A percentile compares a stretch with the other conserved stretches of the same genome.
phyloP scores from a whole-genome alignment of 148 eudicot genomes.

The Persicaria tinctoria region DNA sequence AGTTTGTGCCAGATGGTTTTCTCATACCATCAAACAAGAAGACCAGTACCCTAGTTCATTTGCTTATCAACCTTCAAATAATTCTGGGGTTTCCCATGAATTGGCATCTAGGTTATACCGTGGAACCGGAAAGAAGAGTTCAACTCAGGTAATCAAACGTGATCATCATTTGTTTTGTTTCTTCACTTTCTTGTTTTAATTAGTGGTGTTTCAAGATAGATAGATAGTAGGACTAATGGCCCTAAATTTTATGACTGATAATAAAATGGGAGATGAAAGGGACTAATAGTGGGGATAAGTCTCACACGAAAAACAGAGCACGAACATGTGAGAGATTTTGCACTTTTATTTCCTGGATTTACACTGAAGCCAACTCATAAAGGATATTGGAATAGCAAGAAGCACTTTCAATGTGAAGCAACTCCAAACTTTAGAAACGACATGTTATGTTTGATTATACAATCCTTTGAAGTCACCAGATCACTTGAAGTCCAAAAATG shows the following conservation, averaged over 20 bases:
- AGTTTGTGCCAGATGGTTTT: constrained; percentile 94
- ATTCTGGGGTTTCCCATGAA: constrained; percentile 26
- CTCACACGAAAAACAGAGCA: no score
- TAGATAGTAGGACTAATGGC: background rate
- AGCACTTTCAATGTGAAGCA: no score
- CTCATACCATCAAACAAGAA: constrained; percentile 44
- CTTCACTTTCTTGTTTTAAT: background rate
- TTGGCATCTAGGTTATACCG: constrained; percentile 17
- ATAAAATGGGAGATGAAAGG: no score
- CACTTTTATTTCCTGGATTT: no score
- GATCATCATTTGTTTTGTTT: background rate
- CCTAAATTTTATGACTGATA: background rate
- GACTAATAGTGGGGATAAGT: no score
- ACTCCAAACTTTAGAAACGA: no score
- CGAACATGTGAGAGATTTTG: no score
- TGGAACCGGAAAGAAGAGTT: constrained; percentile 29
- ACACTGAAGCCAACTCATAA: no score
- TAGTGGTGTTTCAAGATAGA: background rate
- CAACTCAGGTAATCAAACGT: constrained; percentile 50
- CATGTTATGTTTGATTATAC: no score
- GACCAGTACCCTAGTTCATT: background rate
- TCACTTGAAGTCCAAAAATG: background rate
- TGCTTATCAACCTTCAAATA: constrained; percentile 13
- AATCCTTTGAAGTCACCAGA: no score
- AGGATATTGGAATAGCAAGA: no score